Percentiles rank a stretch among this genome's conserved stretches.
These are phyloP conservation scores for Chlorociboria aeruginascens DNA, from an alignment of 495 filamentous ascomycete species.

Conservation along the genomic window DNA sequence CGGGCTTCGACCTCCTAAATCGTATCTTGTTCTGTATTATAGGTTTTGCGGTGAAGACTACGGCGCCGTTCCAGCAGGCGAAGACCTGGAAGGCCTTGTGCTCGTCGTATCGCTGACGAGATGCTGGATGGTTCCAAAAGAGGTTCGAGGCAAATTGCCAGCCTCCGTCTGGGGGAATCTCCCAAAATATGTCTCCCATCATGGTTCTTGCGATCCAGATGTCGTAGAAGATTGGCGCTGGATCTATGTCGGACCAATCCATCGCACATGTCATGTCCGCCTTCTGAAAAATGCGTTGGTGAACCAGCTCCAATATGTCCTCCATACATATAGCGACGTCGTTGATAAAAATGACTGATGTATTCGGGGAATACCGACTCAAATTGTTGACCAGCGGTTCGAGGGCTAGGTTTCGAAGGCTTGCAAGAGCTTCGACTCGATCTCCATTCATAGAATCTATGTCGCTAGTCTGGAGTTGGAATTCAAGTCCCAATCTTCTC, in stretches of 20 bases:
- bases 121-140: conserved; percentile 29
- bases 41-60: conserved; percentile 23
- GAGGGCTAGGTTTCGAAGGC: conserved; percentile 34
- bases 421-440: conserved; percentile 30
- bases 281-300: conserved; percentile 28
- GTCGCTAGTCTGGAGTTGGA: conserved; percentile 25
- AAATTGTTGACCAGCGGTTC: conserved; percentile 23
- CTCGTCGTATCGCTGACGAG: conserved; percentile 18
- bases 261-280: conserved; percentile 43
- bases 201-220: conserved; percentile 37
- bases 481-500: conserved; percentile 23
- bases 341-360: conserved; percentile 37
- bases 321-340: conserved; percentile 37
- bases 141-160: conserved; percentile 32
- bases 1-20: conserved; percentile 26
- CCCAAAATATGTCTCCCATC: conserved; percentile 36
- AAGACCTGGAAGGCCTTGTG: conserved; percentile 39
- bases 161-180: conserved; percentile 31
- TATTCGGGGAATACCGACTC: conserved; percentile 11
- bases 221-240: conserved; percentile 40
- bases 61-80: conserved; percentile 41
- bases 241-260: conserved; percentile 41
- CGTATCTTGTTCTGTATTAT: conserved; percentile 22
- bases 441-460: conserved; percentile 24
- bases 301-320: conserved; percentile 39